Base-by-base conservation (phyloP, 2,329 filamentous ascomycete species). In the Bipolaris bicolor region DNA sequence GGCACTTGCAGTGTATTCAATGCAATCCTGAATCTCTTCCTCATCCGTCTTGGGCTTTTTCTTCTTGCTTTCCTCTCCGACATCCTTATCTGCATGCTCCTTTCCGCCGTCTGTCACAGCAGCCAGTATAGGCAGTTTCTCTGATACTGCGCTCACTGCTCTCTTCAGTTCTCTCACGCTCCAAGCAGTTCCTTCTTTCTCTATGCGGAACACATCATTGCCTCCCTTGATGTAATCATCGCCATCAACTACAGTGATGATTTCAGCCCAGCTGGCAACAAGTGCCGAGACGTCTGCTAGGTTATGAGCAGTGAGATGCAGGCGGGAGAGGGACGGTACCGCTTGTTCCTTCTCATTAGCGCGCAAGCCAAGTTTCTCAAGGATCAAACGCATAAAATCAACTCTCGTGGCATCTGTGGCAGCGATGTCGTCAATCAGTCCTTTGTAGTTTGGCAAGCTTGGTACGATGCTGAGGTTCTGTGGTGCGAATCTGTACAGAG, bases 291-390 rank as follows among this genome's bases (percentile, higher is more conserved):
- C 86, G 39, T 89, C 86, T 66, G 80, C 78, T 46, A 86, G 82
- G 63, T 87, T 80, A 48, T 87, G 76, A 57, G 90, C 88, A 40
- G 92, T 94, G 50, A 98, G 82, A 78, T 97, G 91, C 47, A 97
- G 81, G 65, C 83, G 86, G 61, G 94, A 96, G 36, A 97, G 86
- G 57, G 90, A 89, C 11, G 92, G 92, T 74, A 92, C 84, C 65
- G 85, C 82, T 66, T 87, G 82, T 66, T 85, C 83, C 47, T 91
- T 86, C 62, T 88, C 81, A 73, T 86, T 91, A 50, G 94, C 87
- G 56, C 89, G 85, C n/a, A 99, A 82, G 1, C 91, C 92, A 10
- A 99, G 82, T 70, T 95, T 97, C 15, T 79, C 76, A 22, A 99
- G 80, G 63, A 91, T 91, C 11, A 90, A 89, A 65, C 89, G 92